A percentile compares a stretch with the other conserved stretches of the same genome.
phyloP scores from a whole-genome alignment of 192 early-diverging fungal species.

The Linnemannia exigua region DNA sequence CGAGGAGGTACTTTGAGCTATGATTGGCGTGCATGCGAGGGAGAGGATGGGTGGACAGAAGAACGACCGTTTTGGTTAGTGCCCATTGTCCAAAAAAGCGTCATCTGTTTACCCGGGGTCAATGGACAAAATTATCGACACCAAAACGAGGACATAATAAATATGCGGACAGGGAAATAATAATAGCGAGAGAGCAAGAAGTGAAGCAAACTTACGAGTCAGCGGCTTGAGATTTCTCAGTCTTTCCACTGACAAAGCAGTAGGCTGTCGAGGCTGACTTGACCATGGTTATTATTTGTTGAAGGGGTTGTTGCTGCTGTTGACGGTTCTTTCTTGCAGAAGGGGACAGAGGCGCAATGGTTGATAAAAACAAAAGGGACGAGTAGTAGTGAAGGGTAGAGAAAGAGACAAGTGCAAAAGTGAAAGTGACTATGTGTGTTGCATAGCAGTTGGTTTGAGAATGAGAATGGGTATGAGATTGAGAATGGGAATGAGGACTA shows the following conservation, averaged over 20 bases:
- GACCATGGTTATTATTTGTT: slow-evolving; percentile 28
- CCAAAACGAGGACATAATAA: neutral
- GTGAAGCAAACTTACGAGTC: slow-evolving; percentile 25
- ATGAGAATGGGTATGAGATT: neutral
- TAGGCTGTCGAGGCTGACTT: slow-evolving; percentile 48
- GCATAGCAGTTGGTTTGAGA: neutral
- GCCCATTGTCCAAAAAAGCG: neutral
- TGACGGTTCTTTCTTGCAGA: too few relatives aligned
- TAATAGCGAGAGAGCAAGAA: neutral
- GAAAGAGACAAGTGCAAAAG: neutral
- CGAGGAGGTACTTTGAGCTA: slow-evolving; percentile 65
- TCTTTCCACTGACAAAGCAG: slow-evolving; percentile 55
- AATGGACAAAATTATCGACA: slow-evolving; percentile 4
- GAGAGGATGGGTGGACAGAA: slow-evolving; percentile 4
- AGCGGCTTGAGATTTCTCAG: slow-evolving; percentile 24
- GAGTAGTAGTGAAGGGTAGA: neutral
- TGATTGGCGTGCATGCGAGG: neutral
- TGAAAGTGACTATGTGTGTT: neutral
- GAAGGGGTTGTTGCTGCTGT: neutral
- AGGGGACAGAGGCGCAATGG: neutral
- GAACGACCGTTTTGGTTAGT: neutral
- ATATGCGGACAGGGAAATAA: slow-evolving; percentile 2
- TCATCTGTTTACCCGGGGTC: slow-evolving; percentile 9
- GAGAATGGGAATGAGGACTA: neutral
- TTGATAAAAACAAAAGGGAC: neutral